phyloP scores from a whole-genome alignment of 768 basidiomycete genomes.

The Phylloporus rhodoxanthus region DNA sequence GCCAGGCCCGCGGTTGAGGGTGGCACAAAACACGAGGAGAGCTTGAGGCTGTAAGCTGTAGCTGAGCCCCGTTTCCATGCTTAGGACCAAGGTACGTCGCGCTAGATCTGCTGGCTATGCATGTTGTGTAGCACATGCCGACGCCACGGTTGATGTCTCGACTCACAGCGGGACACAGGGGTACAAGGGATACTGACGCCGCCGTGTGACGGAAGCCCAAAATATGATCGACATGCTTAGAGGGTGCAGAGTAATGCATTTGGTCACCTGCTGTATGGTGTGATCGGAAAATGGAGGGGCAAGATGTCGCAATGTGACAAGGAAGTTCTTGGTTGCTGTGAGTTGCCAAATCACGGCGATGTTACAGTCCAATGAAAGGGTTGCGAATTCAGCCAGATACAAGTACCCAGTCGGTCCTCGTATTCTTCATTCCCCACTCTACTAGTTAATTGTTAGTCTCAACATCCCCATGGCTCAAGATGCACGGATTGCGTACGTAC shows the following conservation, averaged over 20 bases:
- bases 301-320: not conserved
- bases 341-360: not conserved
- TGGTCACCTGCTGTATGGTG: not conserved
- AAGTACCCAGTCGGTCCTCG: not conserved
- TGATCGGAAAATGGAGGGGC: not conserved
- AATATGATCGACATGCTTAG: not conserved
- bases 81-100: not conserved
- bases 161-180: not conserved
- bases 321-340: not conserved
- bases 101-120: not conserved
- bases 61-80: not conserved
- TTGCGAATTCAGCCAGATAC: not conserved
- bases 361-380: not conserved
- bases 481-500: not conserved
- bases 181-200: not conserved
- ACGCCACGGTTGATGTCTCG: not conserved
- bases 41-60: not conserved
- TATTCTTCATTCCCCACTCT: not conserved
- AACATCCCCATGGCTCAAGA: not conserved
- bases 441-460: not conserved
- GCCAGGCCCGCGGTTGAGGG: not conserved
- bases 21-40: not conserved
- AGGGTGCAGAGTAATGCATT: not conserved
- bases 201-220: not conserved
- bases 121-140: not conserved